Evolutionary conservation across 257 asterid species (phyloP).

Genomic region (Nemophila menziesii): DNA sequence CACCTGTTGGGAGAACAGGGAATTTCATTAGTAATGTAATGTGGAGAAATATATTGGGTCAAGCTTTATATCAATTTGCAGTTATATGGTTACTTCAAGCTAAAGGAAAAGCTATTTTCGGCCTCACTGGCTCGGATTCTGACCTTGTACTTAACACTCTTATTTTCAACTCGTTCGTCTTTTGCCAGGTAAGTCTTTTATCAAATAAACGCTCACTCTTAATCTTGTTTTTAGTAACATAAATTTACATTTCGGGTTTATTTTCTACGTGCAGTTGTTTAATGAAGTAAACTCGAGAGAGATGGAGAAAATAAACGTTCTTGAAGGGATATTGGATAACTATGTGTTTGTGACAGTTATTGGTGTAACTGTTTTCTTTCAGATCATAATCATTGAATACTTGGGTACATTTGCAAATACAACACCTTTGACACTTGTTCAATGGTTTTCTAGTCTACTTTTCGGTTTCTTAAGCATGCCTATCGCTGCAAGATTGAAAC

Average conservation of each 20-base stretch:
- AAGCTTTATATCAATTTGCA: constrained; percentile 64
- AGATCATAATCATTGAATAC: constrained; percentile 30
- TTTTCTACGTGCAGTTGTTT: constrained; percentile 30
- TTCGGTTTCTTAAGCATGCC: constrained; percentile 36
- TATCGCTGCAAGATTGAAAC: constrained; percentile 25
- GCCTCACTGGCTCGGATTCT: constrained; percentile 42
- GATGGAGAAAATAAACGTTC: constrained; percentile 35
- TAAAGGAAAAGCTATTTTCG: constrained; percentile 46
- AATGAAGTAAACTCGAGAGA: constrained; percentile 37
- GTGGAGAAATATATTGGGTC: constrained; percentile 98
- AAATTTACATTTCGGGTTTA: not conserved
- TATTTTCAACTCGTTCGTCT: constrained; percentile 85
- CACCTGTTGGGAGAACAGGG: constrained; percentile 83
- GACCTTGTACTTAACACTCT: constrained; percentile 78
- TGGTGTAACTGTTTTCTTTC: constrained; percentile 23
- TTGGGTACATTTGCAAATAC: constrained; percentile 38
- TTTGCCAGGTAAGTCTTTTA: constrained; percentile 62
- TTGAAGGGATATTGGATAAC: constrained; percentile 30
- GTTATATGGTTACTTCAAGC: constrained; percentile 77
- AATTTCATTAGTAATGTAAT: constrained; percentile 63
- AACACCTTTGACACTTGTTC: constrained; percentile 26
- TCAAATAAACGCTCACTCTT: not conserved
- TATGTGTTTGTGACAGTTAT: constrained; percentile 29
- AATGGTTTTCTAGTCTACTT: constrained; percentile 24
- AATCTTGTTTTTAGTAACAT: too few species aligned